Conservation (phyloP, 2,329 filamentous ascomycete species). For the Colletotrichum australisinense region DNA sequence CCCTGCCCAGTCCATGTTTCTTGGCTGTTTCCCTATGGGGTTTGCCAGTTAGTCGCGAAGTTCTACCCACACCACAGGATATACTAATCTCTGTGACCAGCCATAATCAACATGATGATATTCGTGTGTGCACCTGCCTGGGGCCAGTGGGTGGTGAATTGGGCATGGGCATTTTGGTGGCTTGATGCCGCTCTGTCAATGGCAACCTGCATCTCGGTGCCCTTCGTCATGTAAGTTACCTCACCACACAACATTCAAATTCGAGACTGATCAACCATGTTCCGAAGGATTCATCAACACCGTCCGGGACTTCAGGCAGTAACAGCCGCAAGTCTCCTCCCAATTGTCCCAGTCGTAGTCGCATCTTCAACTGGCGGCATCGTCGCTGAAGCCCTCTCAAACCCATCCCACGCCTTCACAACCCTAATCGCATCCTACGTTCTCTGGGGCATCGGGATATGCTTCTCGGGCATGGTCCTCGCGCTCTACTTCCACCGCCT, state of each 20-base stretch:
- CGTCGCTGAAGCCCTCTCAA: slow-evolving; percentile 28
- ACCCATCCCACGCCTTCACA: slow-evolving; percentile 42
- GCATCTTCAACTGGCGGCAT: slow-evolving; percentile 71
- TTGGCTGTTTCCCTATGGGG: slow-evolving; percentile 77
- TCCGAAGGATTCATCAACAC: slow-evolving; percentile 50
- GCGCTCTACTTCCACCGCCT: slow-evolving; percentile 78
- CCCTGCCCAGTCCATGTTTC: slow-evolving; percentile 74
- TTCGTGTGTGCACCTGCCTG: slow-evolving; percentile 68
- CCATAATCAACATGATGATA: slow-evolving; percentile 74
- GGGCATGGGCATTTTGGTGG: slow-evolving; percentile 70
- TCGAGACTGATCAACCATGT: not conserved
- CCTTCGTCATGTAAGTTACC: slow-evolving; percentile 62
- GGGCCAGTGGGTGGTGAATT: slow-evolving; percentile 66
- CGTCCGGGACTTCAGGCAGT: slow-evolving; percentile 64
- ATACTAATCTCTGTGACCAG: slow-evolving; percentile 15
- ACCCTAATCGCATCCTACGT: slow-evolving; percentile 75
- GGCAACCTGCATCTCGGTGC: slow-evolving; percentile 64
- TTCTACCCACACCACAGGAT: slow-evolving; percentile 14
- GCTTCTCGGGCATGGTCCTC: slow-evolving; percentile 70
- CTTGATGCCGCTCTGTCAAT: slow-evolving; percentile 65
- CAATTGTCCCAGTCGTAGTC: slow-evolving; percentile 75
- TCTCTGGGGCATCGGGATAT: slow-evolving; percentile 73
- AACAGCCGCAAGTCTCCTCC: slow-evolving; percentile 73
- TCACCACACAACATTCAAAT: too few relatives aligned
- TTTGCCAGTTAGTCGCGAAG: slow-evolving; percentile 61